Conservation (phyloP, 2,329 filamentous ascomycete genomes). For the Penicillium sp. region DNA sequence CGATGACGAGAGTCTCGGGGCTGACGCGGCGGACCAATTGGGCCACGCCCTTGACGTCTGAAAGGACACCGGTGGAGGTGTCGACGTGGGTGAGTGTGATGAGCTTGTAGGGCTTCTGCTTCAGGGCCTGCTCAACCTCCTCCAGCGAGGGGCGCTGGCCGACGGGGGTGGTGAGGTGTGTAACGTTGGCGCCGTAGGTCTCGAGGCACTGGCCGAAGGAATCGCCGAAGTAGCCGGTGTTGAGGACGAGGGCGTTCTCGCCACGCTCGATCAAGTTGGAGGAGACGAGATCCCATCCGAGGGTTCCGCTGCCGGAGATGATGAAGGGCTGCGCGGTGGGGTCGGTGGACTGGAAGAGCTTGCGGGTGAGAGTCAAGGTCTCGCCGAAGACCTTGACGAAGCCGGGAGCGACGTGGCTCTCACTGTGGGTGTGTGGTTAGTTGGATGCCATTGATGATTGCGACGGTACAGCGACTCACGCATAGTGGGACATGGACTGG, state of each 20-base stretch:
- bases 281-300: slow-evolving; percentile 96
- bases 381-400: slow-evolving; percentile 94
- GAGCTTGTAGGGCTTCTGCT: slow-evolving; percentile 89
- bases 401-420: slow-evolving; percentile 87
- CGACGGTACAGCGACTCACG: slow-evolving; percentile 27
- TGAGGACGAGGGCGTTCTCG: slow-evolving; percentile 88
- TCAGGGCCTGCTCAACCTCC: slow-evolving; percentile 85
- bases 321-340: slow-evolving; percentile 85
- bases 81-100: slow-evolving; percentile 96
- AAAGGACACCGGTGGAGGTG: slow-evolving; percentile 93
- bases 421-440: slow-evolving; percentile 54
- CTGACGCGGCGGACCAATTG: slow-evolving; percentile 83
- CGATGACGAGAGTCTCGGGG: slow-evolving; percentile 86
- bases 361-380: slow-evolving; percentile 80
- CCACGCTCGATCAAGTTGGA: slow-evolving; percentile 87
- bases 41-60: slow-evolving; percentile 81
- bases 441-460: slow-evolving; percentile 1
- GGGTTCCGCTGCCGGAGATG: slow-evolving; percentile 89
- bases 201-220: slow-evolving; percentile 90
- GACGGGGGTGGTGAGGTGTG: slow-evolving; percentile 85
- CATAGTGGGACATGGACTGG: slow-evolving; percentile 91
- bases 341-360: slow-evolving; percentile 90
- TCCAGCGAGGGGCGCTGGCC: slow-evolving; percentile 83
- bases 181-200: slow-evolving; percentile 87
- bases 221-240: slow-evolving; percentile 96